Conservation (phyloP, 495 filamentous ascomycete genomes). For the Darksidea phi region DNA sequence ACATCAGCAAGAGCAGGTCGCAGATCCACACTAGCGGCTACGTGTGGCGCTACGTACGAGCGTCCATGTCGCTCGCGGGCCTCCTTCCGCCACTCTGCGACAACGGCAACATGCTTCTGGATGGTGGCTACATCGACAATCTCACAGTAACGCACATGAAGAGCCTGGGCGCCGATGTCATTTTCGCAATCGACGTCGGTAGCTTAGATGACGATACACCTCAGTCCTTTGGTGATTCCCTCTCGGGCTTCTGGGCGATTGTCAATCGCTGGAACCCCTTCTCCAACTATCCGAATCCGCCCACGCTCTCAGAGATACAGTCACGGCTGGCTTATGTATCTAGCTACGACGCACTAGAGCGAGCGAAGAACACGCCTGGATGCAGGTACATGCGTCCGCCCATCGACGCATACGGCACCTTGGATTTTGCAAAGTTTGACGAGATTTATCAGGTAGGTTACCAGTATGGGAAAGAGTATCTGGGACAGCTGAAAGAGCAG, state of each 20-base stretch:
- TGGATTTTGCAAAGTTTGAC: conserved; percentile 96
- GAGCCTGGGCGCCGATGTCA: conserved; percentile 83
- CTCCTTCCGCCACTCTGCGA: conserved; percentile 92
- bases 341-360: conserved; percentile 87
- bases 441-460: conserved; percentile 93
- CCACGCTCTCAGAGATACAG: conserved; percentile 94
- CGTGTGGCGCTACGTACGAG: conserved; percentile 92
- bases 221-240: conserved; percentile 84
- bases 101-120: conserved; percentile 91
- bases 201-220: conserved; percentile 85
- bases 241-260: conserved; percentile 94
- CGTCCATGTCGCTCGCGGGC: conserved; percentile 93
- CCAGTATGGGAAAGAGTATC: conserved; percentile 73
- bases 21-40: conserved; percentile 95
- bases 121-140: conserved; percentile 97
- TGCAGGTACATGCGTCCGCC: conserved; percentile 95
- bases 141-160: conserved; percentile 97
- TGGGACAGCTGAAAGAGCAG: conserved; percentile 69
- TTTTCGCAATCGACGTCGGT: conserved; percentile 95
- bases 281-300: conserved; percentile 80
- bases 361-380: conserved; percentile 82
- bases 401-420: conserved; percentile 86
- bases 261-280: conserved; percentile 97
- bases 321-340: conserved; percentile 90
- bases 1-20: conserved; percentile 83